These are phyloP conservation scores for Penicillium angulare DNA, from an alignment of 495 filamentous ascomycete genomes.

Conservation along the genomic window DNA sequence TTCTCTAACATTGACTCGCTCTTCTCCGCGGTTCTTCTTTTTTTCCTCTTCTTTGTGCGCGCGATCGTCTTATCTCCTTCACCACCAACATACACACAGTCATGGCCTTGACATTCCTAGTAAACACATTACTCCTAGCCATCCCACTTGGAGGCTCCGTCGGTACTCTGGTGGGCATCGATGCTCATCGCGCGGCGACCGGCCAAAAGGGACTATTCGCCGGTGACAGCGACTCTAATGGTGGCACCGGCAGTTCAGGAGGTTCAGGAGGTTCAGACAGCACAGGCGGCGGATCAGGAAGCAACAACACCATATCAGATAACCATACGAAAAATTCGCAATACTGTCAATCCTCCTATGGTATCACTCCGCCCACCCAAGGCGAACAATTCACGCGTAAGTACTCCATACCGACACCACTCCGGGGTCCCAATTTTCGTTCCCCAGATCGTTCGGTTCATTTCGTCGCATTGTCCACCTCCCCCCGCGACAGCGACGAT, in stretches of 20 bases:
- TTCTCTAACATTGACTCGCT: not conserved
- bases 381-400: conserved; percentile 25
- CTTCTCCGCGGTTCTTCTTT: not conserved
- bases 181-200: conserved; percentile 31
- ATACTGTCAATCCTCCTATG: conserved; percentile 24
- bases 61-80: not conserved
- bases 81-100: not conserved
- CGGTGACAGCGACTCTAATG: not conserved
- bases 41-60: not conserved
- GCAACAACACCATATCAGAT: conserved; percentile 5
- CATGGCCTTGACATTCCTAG: conserved; percentile 30
- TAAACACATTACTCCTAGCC: conserved; percentile 36
- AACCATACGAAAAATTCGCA: conserved; percentile 14
- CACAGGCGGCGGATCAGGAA: conserved; percentile 15
- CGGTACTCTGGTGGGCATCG: conserved; percentile 38
- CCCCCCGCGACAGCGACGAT: not conserved
- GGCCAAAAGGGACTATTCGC: conserved; percentile 28
- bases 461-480: not conserved
- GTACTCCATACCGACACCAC: too few species aligned
- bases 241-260: conserved; percentile 4
- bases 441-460: too few species aligned
- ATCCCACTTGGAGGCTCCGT: conserved; percentile 40
- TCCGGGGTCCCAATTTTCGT: too few species aligned
- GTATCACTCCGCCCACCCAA: conserved; percentile 23
- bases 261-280: conserved; percentile 7